Conservation (phyloP, 2,329 filamentous ascomycete species). For the Penicillium brevicompactum region DNA sequence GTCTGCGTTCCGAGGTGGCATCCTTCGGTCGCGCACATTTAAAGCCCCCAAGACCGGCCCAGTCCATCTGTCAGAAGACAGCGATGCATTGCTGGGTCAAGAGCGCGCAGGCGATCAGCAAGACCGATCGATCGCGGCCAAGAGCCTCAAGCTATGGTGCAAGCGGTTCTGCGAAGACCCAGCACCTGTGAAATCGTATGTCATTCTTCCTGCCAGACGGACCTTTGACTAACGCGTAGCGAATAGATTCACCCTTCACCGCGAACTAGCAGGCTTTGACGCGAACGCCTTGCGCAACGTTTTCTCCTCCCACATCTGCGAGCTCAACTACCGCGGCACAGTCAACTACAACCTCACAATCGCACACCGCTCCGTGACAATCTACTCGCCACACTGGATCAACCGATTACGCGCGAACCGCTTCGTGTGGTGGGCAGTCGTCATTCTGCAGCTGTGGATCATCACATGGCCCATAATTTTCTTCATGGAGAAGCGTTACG, state of each 20-base stretch:
- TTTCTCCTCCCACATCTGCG: constrained; percentile 39
- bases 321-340: constrained; percentile 39
- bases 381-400: constrained; percentile 44
- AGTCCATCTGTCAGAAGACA: constrained; percentile 5
- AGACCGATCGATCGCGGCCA: not conserved
- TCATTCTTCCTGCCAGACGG: not conserved
- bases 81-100: constrained; percentile 15
- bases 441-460: constrained; percentile 44
- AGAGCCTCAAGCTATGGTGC: constrained; percentile 32
- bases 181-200: constrained; percentile 40
- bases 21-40: constrained; percentile 16
- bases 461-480: constrained; percentile 43
- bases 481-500: constrained; percentile 40
- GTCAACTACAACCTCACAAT: constrained; percentile 27
- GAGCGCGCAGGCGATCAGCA: not conserved
- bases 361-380: constrained; percentile 33
- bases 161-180: constrained; percentile 39
- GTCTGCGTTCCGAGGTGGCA: constrained; percentile 21
- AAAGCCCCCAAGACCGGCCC: constrained; percentile 10
- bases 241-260: constrained; percentile 33
- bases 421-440: constrained; percentile 36
- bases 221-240: not conserved
- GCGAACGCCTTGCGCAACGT: constrained; percentile 26
- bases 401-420: constrained; percentile 39
- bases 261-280: constrained; percentile 35